Base-by-base conservation (phyloP, 169 alveolate genomes). In the Cryptosporidium ryanae region DNA sequence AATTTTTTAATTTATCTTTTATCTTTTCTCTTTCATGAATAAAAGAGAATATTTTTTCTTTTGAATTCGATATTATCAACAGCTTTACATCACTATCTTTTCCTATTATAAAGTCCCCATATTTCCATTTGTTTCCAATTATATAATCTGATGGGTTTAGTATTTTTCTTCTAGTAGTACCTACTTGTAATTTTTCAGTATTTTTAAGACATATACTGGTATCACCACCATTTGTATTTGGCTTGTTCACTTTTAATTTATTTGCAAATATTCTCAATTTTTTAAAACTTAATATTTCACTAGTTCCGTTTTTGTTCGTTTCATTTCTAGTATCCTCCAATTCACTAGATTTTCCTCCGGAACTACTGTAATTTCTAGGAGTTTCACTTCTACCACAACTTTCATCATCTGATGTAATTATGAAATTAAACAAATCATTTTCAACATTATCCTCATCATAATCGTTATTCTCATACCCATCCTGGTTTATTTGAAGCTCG, bases 401-500 rank as follows among this genome's bases (percentile, higher is more conserved):
- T 13, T 68, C 83, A 50, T 68, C 83, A 15, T 68, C 83, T 21
- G 83, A 68, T 2, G 83, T 52, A 29, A 68, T 68, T 15, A 68
- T 52, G 54, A 68, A 68, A 18, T 52, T 32, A 49, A 50, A 68
- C 2, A 32, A 64, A 2, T 68, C 83, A 49, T 52, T 52, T n/a
- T 52, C 27, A 21, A 50, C 31, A 17, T 52, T 64, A 68, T 52
- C 65, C 31, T 50, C 17, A 31, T 55, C 83, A 54, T 23, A 29
- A 31, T 55, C 63, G 43, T 38, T 55, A 2, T 5, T 49, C 6
- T 6, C n/a, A 1, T 43, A 50, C 38, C 44, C 61, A 15, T 76
- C 70, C 23, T 32, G 23, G 2, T 34, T 34, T 21, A 17, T 46
- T 54, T 2, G 25, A 7, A 4, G 15, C 17, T 18, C 10, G 21